Base-by-base conservation (phyloP, 148 eudicot species). In the Vaccinium corymbosum region DNA sequence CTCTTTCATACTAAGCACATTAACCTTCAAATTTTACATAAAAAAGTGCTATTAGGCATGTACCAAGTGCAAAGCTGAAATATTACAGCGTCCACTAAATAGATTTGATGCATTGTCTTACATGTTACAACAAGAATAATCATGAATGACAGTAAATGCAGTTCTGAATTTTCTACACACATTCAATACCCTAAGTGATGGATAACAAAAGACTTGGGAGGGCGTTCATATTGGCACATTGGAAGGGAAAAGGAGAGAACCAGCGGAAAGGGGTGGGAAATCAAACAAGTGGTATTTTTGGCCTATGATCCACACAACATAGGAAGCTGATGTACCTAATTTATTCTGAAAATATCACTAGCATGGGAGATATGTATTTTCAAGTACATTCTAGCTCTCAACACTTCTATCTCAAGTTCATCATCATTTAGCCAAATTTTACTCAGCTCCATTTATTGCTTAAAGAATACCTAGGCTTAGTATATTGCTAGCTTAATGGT, bases 201-300 rank as follows among this genome's bases (percentile, higher is more conserved):
- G 19, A 61, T 61, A 61, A 61, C 19, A 52, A 42, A 16, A 50
- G 46, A 78, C 55, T 76, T 76, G 79, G 55, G 55, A 76, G 52
- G 13, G 79, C 22, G 79, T 50, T 49, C 19, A 49, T 76, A 49
- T 14, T 53, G 4, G 42, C 52, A 22, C 80, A 51, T 49, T 7
- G 6, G 52, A 48, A 48, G 55, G 55, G 78, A 46, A 48, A 75
- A 75, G 49, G 55, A 20, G 22, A 74, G 14, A 19, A 48, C 78
- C 78, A 19, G 46, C 52, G 2, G 9, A 75, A 75, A 75, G 27
- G 78, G 27, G 20, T 75, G 20, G 27, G 52, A 75, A 75, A 46
- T 46, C 53, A 75, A 75, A n/a, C 12, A 19, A n/a, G 52, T 9
- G 50, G 77, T 74, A 75, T 42, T 75, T 75, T 75, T 75, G 78